These are phyloP conservation scores for Aphelidium insulamus DNA, from an alignment of 371 early-diverging fungal species.

Conservation along the genomic window DNA sequence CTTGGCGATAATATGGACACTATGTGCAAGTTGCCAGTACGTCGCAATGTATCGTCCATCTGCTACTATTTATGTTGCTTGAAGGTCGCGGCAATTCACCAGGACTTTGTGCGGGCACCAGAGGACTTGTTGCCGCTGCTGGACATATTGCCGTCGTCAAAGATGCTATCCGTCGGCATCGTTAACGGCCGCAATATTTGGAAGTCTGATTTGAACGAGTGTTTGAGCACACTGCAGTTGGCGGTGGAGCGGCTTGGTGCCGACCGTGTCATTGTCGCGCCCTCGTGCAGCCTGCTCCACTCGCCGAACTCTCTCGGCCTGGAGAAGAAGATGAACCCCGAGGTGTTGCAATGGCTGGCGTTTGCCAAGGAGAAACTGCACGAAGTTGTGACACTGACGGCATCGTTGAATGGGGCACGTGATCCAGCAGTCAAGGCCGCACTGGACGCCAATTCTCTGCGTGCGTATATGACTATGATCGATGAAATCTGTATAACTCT, in stretches of 20 bases:
- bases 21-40: too few species aligned
- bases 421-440: slow-evolving; percentile 28
- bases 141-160: slow-evolving; percentile 19
- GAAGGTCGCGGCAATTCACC: slow-evolving; percentile 60
- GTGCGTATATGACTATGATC: neutral
- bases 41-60: too few species aligned
- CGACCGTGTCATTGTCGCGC: slow-evolving; percentile 54
- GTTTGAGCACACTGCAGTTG: slow-evolving; percentile 38
- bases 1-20: slow-evolving; percentile 34
- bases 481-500: slow-evolving; percentile 1
- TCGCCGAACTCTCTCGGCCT: slow-evolving; percentile 63
- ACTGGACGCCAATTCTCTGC: slow-evolving; percentile 40
- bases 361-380: slow-evolving; percentile 78
- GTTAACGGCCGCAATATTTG: slow-evolving; percentile 92
- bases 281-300: slow-evolving; percentile 82
- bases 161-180: slow-evolving; percentile 63
- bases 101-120: slow-evolving; percentile 73
- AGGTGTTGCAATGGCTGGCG: slow-evolving; percentile 72
- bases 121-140: slow-evolving; percentile 50
- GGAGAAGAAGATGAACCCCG: slow-evolving; percentile 55
- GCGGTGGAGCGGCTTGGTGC: slow-evolving; percentile 21
- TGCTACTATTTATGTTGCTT: slow-evolving; percentile 27
- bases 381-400: slow-evolving; percentile 53
- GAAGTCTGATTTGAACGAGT: slow-evolving; percentile 59
- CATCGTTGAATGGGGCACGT: slow-evolving; percentile 11